Base-by-base conservation (phyloP, 768 basidiomycete genomes). In the Phanerochaete carnosa region DNA sequence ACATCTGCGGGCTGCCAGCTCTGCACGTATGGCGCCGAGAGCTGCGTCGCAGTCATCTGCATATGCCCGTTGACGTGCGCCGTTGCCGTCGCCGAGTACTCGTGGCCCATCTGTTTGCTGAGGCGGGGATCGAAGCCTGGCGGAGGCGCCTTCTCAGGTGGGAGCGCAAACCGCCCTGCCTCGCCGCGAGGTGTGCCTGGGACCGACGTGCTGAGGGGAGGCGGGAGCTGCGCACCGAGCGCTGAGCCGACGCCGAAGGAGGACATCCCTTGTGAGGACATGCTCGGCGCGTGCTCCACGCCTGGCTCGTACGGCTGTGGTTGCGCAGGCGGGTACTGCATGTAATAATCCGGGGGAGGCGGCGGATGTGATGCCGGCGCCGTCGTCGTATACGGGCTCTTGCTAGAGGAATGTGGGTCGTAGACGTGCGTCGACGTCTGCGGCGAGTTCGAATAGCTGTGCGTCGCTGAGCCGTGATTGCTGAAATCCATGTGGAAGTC, bases 401-500 rank as follows among this genome's bases (percentile, higher is more conserved):
- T 60, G 62, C 56, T 55, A 55, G 1, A 29, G 50, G 43, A 23
- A 16, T 37, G 51, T 2, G 25, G 30, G 53, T 62, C 59, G 37
- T 69, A 65, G 51, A 62, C 60, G 45, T 60, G 56, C 13, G 63
- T 33, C n/a, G 68, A 45, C 22, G 59, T 55, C 55, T 58, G 59
- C 15, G 68, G 63, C 30, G 68, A 61, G 55, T 63, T 59, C 32
- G 64, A 55, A 50, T 59, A 67, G 53, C 58, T 51, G 33, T 63
- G 63, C 33, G 54, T 43, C 39, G 56, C 5, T 16, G 43, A 28
- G 51, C 60, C 65, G 43, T 68, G 30, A 45, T 45, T 33, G 19
- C 13, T 28, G 32, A 46, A 57, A 22, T 45, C 49, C 37, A 60
- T 16, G 37, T 57, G 57, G 55, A 37, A 53, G 49, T 66, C 63